Evolutionary conservation across 768 basidiomycete genomes (phyloP), one percentile per base, ranked within the genome.

Genomic region (Tylopilus subfusipes): DNA sequence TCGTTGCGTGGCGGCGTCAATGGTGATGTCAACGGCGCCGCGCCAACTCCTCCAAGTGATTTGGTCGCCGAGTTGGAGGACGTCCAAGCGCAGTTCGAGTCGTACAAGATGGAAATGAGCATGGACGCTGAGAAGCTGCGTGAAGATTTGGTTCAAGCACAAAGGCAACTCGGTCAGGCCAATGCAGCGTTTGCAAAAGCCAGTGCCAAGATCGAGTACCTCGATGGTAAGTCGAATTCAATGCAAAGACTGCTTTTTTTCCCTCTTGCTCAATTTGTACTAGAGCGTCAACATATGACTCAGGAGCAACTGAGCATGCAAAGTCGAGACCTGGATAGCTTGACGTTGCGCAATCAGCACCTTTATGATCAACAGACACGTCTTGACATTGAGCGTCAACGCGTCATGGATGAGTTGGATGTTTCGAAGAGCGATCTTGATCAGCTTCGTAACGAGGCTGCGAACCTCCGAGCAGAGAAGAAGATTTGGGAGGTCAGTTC

Each of bases 401-500:
- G 88, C 51, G 80, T 85, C 33, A 73, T 81, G 16, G 86, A 90
- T 42, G 86, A 90, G 42, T 73, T 89, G 11, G 75, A 82, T 21
- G 69, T 76, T 8, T 76, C 83, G 3, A 83, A 81, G 56, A 75
- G 80, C 24, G 78, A 79, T 22, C 72, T 86, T 16, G 92, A 95
- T 57, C 85, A 89, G 53, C 74, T 93, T 36, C 83, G 91, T 11
- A 91, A 89, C 60, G 95, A 98, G 62, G 82, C 78, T 58, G 88
- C 90, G 3, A 95, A 91, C 67, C 79, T 97, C 18, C 84, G 88
- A 40, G 94, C 93, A 0, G 96, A 98, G 79, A 95, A 93, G 76
- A 87, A 84, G 64, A 90, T 95, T 33, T 93, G 89, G 88, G 90
- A 92, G 85, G 93, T 90, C 49, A 30, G 80, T 65, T n/a, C 34